These are phyloP conservation scores for Plectosphaerella sp. DNA, from an alignment of 2,329 filamentous ascomycete species.

Conservation along the genomic window DNA sequence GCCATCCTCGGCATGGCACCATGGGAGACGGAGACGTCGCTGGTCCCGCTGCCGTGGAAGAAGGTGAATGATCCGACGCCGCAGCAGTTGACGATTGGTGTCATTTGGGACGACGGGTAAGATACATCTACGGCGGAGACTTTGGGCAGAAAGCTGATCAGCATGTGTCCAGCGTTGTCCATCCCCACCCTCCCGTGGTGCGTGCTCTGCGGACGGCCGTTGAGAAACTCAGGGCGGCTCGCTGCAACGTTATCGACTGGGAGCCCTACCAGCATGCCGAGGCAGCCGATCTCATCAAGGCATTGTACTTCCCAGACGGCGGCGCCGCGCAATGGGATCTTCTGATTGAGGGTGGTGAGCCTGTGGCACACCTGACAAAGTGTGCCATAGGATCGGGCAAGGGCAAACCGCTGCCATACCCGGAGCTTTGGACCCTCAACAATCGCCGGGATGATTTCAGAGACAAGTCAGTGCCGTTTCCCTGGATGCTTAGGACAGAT, in stretches of 20 bases:
- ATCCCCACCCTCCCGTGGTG: slow-evolving; percentile 17
- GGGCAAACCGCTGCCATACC: slow-evolving; percentile 7
- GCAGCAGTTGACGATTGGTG: slow-evolving; percentile 10
- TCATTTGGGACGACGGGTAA: slow-evolving; percentile 17
- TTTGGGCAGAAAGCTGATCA: too few species aligned
- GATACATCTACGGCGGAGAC: background rate
- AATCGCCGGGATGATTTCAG: slow-evolving; percentile 11
- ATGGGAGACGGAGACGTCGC: slow-evolving; percentile 33
- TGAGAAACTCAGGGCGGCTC: slow-evolving; percentile 10
- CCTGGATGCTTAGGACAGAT: too few species aligned
- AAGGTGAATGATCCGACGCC: slow-evolving; percentile 9
- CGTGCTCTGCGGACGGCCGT: slow-evolving; percentile 12
- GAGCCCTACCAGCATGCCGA: slow-evolving; percentile 15
- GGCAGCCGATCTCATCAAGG: slow-evolving; percentile 13
- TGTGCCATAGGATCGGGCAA: slow-evolving; percentile 14
- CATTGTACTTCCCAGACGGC: slow-evolving; percentile 21
- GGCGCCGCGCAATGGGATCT: slow-evolving; percentile 10
- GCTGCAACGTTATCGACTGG: slow-evolving; percentile 16
- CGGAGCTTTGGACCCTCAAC: slow-evolving; percentile 17
- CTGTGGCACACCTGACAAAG: slow-evolving; percentile 19
- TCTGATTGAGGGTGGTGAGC: slow-evolving; percentile 19
- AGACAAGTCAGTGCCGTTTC: too few species aligned
- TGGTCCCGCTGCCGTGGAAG: slow-evolving; percentile 35
- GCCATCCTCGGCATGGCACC: slow-evolving; percentile 30
- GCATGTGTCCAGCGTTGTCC: slow-evolving; percentile 7